A percentile compares a stretch with the other conserved stretches of the same genome.
Evolutionary conservation across 164 flowering plant species (phyloP).

Genomic region (Pachysandra terminalis): DNA sequence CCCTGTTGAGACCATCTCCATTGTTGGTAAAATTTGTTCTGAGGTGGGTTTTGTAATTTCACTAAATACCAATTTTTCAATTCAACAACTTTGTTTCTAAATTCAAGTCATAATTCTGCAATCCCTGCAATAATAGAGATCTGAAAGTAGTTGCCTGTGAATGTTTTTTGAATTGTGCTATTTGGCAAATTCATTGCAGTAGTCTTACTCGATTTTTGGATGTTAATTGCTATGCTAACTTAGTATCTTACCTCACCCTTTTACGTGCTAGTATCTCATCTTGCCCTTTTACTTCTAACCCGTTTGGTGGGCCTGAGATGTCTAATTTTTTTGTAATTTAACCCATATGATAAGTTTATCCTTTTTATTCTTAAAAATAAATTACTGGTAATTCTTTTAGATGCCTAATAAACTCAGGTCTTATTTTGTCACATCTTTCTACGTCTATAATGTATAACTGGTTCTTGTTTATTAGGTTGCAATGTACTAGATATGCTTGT

Average conservation of each 20-base stretch:
- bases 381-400: too few relatives aligned
- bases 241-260: too few relatives aligned
- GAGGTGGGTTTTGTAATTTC: constrained; percentile 39
- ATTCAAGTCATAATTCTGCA: neutral
- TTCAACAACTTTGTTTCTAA: neutral
- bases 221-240: neutral
- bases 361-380: too few relatives aligned
- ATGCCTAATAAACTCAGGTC: too few relatives aligned
- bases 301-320: neutral
- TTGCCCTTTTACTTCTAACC: neutral
- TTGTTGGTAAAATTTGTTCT: constrained; percentile 73
- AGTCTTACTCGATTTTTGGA: neutral
- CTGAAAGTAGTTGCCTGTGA: neutral
- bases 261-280: neutral
- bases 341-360: neutral
- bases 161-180: neutral
- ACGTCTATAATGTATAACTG: neutral
- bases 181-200: too few relatives aligned
- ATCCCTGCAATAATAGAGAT: neutral
- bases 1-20: constrained; percentile 73
- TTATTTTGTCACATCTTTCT: too few relatives aligned
- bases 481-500: neutral
- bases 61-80: neutral
- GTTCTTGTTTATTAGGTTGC: neutral
- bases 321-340: too few relatives aligned